Evolutionary conservation across 257 asterid genomes (phyloP), one percentile per base, ranked within the genome.

Genomic region (Solanum piurae): DNA sequence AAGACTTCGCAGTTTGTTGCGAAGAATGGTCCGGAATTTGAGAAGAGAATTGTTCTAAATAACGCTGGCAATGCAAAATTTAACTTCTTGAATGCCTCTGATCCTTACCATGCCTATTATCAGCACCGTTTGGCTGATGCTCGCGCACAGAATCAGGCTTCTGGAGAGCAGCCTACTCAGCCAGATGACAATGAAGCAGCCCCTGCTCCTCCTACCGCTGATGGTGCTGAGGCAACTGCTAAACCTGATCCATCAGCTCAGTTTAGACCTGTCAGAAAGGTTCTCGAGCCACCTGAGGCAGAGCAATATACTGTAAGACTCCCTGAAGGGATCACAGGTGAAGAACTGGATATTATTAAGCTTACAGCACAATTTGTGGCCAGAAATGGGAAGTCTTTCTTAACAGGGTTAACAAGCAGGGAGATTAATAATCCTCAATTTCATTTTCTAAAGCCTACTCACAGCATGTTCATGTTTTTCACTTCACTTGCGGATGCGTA

Each of bases 331-430:
- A 95, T 95, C 76, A 94, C 98, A 1, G 96, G 98, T 69, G 98
- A 94, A 92, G 99, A 96, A 77, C 87, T 96, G 89, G 98, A 96
- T 90, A 96, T 95, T 66, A 94, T 95, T 86, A 95, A 93, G 91
- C 98, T 96, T 84, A 95, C 99, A 58, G 98, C 99, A 9, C 98
- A 96, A 93, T 96, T 96, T 92, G 99, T 94, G 58, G 98, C 98
- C 2, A 89, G 98, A 60, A 96, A 96, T 75, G 99, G 98, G 84
- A 96, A 93, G 92, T 93, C 96, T 3, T 95, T 96, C 90, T 89
- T 96, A 93, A 93, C 98, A 37, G 99, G 99, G 82, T 87, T 96
- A 91, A 94, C 95, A 9, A 95, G 95, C 87, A 93, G 98, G 89
- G 98, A 96, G 95, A 91, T 94, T 66, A 92, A 92, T 62, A 94